Percentiles rank a stretch among this genome's conserved stretches.
Conservation (phyloP, 768 basidiomycete genomes). For the Tremella mesenterica region DNA sequence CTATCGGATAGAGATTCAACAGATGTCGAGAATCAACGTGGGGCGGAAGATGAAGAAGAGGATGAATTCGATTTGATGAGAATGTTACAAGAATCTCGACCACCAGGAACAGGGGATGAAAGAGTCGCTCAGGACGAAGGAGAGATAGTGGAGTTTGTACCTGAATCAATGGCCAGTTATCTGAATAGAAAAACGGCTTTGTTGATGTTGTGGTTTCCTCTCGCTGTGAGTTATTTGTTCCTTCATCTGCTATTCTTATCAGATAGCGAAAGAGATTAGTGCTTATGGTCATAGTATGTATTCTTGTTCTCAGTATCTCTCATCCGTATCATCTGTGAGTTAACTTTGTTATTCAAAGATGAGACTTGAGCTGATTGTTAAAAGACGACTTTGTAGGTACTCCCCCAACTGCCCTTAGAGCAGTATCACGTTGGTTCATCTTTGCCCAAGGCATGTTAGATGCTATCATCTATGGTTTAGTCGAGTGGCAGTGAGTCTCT, state of each 20-base stretch:
- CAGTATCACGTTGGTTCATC: conserved; percentile 44
- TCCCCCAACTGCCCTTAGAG: conserved; percentile 30
- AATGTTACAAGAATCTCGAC: conserved; percentile 20
- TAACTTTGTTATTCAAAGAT: too few species aligned
- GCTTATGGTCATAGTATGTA: conserved; percentile 31
- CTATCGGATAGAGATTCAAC: conserved; percentile 1
- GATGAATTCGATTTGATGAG: conserved; percentile 32
- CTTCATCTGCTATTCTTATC: not conserved
- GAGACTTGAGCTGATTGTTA: too few species aligned
- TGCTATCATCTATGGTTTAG: conserved; percentile 44
- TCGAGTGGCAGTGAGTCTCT: conserved; percentile 44
- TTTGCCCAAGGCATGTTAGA: conserved; percentile 44
- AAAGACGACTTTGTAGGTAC: conserved; percentile 32
- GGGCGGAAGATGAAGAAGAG: conserved; percentile 16
- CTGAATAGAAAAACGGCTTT: conserved; percentile 44
- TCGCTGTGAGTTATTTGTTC: conserved; percentile 31
- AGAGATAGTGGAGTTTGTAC: conserved; percentile 30
- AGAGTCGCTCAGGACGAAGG: conserved; percentile 13
- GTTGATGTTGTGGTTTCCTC: conserved; percentile 44
- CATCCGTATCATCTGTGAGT: conserved; percentile 42
- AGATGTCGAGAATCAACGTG: conserved; percentile 3
- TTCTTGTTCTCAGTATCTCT: conserved; percentile 44
- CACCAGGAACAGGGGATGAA: conserved; percentile 12
- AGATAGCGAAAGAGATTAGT: not conserved
- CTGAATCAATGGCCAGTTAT: conserved; percentile 43